Percentiles rank a stretch among this genome's conserved stretches.
These are phyloP conservation scores for Curvularia sp. DNA, from an alignment of 2,329 filamentous ascomycete genomes.

Conservation along the genomic window DNA sequence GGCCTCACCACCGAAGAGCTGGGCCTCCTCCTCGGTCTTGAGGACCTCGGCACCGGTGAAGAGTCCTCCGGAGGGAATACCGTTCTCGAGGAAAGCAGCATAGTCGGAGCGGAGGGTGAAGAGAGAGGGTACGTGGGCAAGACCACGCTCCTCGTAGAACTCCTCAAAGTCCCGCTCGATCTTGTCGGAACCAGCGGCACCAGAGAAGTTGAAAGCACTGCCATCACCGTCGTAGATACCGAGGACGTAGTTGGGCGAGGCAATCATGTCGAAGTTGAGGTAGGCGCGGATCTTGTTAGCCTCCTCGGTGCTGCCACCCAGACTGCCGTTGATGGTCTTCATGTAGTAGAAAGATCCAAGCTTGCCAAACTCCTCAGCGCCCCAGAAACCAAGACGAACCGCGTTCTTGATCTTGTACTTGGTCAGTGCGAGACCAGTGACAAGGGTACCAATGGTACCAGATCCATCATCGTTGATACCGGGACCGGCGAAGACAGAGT, in stretches of 20 bases:
- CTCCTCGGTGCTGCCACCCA: constrained; percentile 40
- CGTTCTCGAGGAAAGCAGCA: constrained; percentile 51
- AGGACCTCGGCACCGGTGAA: constrained; percentile 52
- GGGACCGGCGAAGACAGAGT: constrained; percentile 52
- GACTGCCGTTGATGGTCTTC: constrained; percentile 44
- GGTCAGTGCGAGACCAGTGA: constrained; percentile 49
- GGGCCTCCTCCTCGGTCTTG: constrained; percentile 49
- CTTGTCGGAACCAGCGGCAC: constrained; percentile 45
- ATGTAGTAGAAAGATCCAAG: constrained; percentile 51
- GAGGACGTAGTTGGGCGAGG: constrained; percentile 50
- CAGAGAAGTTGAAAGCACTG: constrained; percentile 47
- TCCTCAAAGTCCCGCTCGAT: constrained; percentile 47
- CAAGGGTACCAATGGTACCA: constrained; percentile 49
- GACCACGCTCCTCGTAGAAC: constrained; percentile 46
- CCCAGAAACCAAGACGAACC: constrained; percentile 52
- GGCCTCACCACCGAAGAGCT: constrained; percentile 48
- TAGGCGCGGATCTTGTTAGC: constrained; percentile 50
- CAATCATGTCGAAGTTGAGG: constrained; percentile 56
- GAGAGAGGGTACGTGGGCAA: constrained; percentile 43
- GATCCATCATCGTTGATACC: constrained; percentile 55
- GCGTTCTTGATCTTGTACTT: constrained; percentile 52
- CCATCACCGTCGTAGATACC: constrained; percentile 52
- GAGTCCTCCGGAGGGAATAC: constrained; percentile 50
- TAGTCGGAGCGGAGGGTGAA: constrained; percentile 52
- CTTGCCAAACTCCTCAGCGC: constrained; percentile 52